Conservation (phyloP, 495 filamentous ascomycete species). For the Pyronema omphalodes region DNA sequence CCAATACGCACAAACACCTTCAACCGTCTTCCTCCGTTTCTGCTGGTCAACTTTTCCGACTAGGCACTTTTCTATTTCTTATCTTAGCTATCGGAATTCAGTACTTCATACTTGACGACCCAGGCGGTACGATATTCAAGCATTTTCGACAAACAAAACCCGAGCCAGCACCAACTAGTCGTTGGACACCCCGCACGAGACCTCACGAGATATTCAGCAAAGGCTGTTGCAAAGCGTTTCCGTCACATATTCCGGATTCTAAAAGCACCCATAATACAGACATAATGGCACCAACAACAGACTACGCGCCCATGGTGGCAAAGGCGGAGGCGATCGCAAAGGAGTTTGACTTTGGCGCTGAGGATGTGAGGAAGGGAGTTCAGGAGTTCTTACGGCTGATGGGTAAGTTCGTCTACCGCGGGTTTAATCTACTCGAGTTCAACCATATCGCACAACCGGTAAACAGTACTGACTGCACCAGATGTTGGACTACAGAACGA, state of each 20-base stretch:
- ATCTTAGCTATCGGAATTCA: not conserved
- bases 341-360: conserved; percentile 70
- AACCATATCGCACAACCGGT: not conserved
- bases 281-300: conserved; percentile 3
- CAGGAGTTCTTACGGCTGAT: conserved; percentile 73
- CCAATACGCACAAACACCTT: not conserved
- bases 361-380: conserved; percentile 60
- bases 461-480: conserved; percentile 26
- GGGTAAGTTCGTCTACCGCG: conserved; percentile 32
- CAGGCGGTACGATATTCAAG: not conserved
- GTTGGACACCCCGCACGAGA: not conserved
- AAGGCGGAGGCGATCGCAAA: conserved; percentile 60
- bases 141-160: not conserved
- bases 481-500: conserved; percentile 51
- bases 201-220: conserved; percentile 4
- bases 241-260: not conserved
- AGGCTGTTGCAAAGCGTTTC: conserved; percentile 4
- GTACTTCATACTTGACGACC: not conserved
- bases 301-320: conserved; percentile 40
- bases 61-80: not conserved
- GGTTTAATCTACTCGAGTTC: not conserved
- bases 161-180: conserved; percentile 1
- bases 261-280: not conserved
- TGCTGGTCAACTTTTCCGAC: not conserved
- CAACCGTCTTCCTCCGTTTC: not conserved